Conservation (phyloP, 495 filamentous ascomycete species). For the Polyplosphaeria fusca region DNA sequence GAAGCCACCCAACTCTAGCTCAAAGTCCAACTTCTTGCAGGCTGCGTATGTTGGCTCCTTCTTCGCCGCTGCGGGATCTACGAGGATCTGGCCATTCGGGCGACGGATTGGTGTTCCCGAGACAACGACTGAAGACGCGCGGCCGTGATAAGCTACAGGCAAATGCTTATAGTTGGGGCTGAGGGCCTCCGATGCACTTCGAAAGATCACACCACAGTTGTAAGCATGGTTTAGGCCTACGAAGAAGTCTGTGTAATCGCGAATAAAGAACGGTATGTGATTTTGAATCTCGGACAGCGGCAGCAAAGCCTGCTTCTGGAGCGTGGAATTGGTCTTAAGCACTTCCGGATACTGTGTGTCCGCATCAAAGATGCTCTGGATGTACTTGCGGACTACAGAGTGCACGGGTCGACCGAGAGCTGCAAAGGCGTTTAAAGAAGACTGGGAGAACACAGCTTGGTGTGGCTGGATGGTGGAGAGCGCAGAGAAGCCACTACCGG, state of each 20-base stretch:
- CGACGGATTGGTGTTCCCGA: conserved; percentile 57
- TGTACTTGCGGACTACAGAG: conserved; percentile 64
- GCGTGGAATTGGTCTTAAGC: conserved; percentile 54
- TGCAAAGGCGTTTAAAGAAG: conserved; percentile 80
- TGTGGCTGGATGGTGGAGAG: conserved; percentile 59
- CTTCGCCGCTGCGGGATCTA: conserved; percentile 59
- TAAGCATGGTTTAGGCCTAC: conserved; percentile 87
- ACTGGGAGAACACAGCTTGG: conserved; percentile 60
- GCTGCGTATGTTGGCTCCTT: conserved; percentile 61
- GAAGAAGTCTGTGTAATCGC: conserved; percentile 98
- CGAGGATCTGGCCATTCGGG: conserved; percentile 78
- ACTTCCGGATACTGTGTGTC: conserved; percentile 58
- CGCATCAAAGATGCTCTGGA: conserved; percentile 67
- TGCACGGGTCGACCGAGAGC: conserved; percentile 69
- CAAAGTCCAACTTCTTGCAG: conserved; percentile 71
- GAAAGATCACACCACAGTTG: conserved; percentile 76
- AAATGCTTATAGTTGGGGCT: conserved; percentile 90
- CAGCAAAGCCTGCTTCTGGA: conserved; percentile 55
- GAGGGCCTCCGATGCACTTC: conserved; percentile 74
- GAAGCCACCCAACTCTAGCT: conserved; percentile 85
- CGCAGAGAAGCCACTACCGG: conserved; percentile 56
- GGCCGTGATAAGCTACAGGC: conserved; percentile 67
- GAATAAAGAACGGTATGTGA: conserved; percentile 81
- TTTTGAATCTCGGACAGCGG: conserved; percentile 59
- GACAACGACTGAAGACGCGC: conserved; percentile 43